Base-by-base conservation (phyloP, 257 asterid genomes). In the Solanum ossicruentum region DNA sequence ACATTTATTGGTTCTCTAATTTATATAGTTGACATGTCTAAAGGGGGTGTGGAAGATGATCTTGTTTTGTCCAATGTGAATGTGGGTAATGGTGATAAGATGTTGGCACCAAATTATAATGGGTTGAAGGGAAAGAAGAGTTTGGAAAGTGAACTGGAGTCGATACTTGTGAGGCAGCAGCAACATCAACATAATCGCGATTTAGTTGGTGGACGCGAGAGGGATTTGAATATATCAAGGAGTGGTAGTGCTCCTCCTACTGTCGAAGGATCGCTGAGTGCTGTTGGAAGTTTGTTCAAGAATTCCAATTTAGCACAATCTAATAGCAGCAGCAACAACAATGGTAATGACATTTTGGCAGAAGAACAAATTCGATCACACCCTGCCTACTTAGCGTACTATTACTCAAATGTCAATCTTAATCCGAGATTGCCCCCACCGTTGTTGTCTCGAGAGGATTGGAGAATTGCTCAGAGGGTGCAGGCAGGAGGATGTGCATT, bases 371-470 rank as follows among this genome's bases (percentile, higher is more conserved):
- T 95, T 75, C 86, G 98, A 71, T 91, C 98, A 4, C 96, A 91
- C 84, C 98, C 98, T 0, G 92, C 92, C 0, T 95, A 95, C 84
- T 84, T 93, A 78, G 96, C 93, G 10, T 95, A 93, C 69, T 95
- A 95, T 85, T 95, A 95, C 87, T 93, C 98, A 8, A 90, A 92
- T 80, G 94, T 90, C 83, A 95, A 95, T 82, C 93, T 91, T 55
- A 95, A 95, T 81, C 99, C 99, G 12, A 93, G 99, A 73, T 81
- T 95, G 73, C 98, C 99, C 21, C 97, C 97, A 0, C 99, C 99
- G 0, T 83, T 92, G 84, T 39, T 95, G 82, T 95, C 99, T 3
- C 91, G 87, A 87, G 99, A 94, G 92, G 97, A 94, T 65, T 95
- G 99, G 98, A 85, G 92, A 51, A 87, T 91, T 12, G 96, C 94